Evolutionary conservation across 306 rosid genomes (phyloP).

Genomic region (Vigna mungo): DNA sequence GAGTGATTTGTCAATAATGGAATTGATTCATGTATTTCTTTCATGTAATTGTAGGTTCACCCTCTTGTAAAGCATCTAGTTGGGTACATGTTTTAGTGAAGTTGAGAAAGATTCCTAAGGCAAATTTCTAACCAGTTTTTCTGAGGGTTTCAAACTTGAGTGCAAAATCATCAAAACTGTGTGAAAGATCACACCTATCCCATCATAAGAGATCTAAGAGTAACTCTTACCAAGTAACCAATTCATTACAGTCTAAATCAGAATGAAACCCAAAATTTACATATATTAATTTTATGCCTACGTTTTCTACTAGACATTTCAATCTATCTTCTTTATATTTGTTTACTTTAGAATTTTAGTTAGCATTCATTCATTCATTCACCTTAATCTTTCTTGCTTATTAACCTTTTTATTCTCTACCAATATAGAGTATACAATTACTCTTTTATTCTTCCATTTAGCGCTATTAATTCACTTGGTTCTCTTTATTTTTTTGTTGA

Average conservation of each 20-base stretch:
- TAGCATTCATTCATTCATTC: background rate
- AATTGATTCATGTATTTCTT: conserved; percentile 5
- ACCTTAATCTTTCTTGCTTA: background rate
- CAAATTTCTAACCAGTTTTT: conserved; percentile 22
- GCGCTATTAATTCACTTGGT: background rate
- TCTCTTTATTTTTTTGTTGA: background rate
- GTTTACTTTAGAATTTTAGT: background rate
- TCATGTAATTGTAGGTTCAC: conserved; percentile 23
- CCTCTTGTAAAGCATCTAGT: conserved; percentile 25
- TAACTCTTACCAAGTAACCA: background rate
- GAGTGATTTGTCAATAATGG: conserved; percentile 41
- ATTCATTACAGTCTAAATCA: background rate
- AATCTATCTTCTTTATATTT: background rate
- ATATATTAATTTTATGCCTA: background rate
- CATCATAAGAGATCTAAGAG: too few relatives aligned
- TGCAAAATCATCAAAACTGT: background rate
- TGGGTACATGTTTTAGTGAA: background rate
- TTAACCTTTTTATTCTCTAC: background rate
- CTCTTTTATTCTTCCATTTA: background rate
- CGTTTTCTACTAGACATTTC: background rate
- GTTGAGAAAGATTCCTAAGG: background rate
- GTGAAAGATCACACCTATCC: too few relatives aligned
- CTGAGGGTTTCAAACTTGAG: background rate
- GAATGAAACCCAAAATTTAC: background rate
- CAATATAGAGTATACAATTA: background rate